phyloP scores from a whole-genome alignment of 495 filamentous ascomycete genomes.

The Penicillium argentinense region DNA sequence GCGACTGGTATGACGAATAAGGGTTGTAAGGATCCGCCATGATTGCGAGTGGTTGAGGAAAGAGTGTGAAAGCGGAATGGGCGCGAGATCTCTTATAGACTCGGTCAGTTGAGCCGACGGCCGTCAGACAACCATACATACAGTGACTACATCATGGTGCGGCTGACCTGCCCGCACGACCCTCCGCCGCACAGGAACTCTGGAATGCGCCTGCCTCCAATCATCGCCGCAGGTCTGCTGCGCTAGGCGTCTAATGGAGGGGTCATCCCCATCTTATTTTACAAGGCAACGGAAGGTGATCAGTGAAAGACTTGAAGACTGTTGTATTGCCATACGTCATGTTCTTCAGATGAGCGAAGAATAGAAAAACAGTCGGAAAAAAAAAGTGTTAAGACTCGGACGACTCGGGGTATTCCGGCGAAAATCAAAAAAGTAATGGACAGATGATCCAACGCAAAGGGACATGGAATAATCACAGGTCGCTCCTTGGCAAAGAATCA shows the following conservation, averaged over 20 bases:
- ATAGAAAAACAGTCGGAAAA: neutral
- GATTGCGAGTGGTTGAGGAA: conserved; percentile 2
- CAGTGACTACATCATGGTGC: conserved; percentile 18
- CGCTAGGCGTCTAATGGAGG: conserved; percentile 1
- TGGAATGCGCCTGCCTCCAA: conserved; percentile 21
- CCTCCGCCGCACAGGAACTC: conserved; percentile 9
- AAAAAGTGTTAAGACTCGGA: conserved; percentile 14
- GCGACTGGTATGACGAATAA: conserved; percentile 28
- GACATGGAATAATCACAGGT: conserved; percentile 9
- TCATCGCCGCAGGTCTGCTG: conserved; percentile 4
- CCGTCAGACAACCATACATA: conserved; percentile 9
- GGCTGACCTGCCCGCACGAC: conserved; percentile 32
- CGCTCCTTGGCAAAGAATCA: conserved; percentile 7
- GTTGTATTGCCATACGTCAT: conserved; percentile 19
- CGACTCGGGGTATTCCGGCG: conserved; percentile 31
- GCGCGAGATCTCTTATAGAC: neutral
- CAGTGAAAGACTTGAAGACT: conserved; percentile 5
- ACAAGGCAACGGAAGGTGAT: neutral
- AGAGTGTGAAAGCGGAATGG: neutral
- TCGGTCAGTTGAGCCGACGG: conserved; percentile 3
- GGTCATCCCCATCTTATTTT: conserved; percentile 1
- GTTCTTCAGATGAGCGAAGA: conserved; percentile 12
- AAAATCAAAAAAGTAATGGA: conserved; percentile 10
- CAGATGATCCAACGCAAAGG: conserved; percentile 13
- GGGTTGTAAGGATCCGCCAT: conserved; percentile 56